phyloP scores from a whole-genome alignment of 148 eudicot species.

The Dysphania ambrosioides region DNA sequence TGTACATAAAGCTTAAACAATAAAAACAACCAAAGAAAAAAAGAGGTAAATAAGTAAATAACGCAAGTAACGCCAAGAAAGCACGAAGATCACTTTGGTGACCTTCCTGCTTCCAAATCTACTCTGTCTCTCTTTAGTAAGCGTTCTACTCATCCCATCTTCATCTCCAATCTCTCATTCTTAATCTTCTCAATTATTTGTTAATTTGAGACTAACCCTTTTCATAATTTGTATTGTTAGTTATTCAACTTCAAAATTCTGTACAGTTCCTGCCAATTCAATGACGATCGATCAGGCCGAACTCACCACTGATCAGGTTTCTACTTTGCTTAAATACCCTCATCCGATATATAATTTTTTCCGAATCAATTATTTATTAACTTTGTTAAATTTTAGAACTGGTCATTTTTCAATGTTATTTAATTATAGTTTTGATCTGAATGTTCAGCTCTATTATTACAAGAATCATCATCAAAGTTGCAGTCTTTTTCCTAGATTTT shows the following conservation, averaged over 20 bases:
- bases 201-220: not conserved
- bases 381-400: not conserved
- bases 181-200: not conserved
- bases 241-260: not conserved
- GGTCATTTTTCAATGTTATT: not conserved
- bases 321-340: too few relatives aligned
- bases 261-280: constrained; percentile 23
- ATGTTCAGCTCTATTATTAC: not conserved
- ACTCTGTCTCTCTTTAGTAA: constrained; percentile 16
- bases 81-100: constrained; percentile 10
- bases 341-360: not conserved
- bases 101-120: not conserved
- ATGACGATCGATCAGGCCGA: constrained; percentile 58
- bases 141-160: constrained; percentile 14
- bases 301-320: constrained; percentile 50
- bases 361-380: constrained; percentile 1
- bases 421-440: not conserved
- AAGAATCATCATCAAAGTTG: not conserved
- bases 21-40: too few relatives aligned
- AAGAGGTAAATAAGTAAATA: too few relatives aligned
- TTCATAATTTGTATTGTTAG: not conserved
- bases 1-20: too few relatives aligned
- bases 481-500: not conserved
- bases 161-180: not conserved
- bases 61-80: constrained; percentile 21